A percentile compares a stretch with the other conserved stretches of the same genome.
These are phyloP conservation scores for Lathyrus sativus DNA, from an alignment of 306 rosid genomes.

Conservation along the genomic window DNA sequence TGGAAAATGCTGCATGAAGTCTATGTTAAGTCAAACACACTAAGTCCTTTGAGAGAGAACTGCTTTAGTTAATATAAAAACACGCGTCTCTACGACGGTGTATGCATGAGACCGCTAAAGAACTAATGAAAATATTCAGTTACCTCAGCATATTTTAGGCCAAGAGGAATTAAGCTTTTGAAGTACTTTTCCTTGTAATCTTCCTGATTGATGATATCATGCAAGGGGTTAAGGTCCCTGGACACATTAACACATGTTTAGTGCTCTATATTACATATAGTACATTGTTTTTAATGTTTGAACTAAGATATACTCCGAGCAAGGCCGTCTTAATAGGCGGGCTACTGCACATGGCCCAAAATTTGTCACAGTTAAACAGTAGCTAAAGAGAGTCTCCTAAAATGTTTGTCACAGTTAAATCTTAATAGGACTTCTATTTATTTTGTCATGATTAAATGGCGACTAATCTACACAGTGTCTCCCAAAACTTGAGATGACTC, in stretches of 20 bases:
- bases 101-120: slow-evolving; percentile 1
- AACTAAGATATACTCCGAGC: neutral
- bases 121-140: slow-evolving; percentile 34
- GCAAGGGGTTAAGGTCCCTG: slow-evolving; percentile 95
- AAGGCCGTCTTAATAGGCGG: no score
- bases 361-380: no score
- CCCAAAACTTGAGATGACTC: no score
- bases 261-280: slow-evolving; percentile 1
- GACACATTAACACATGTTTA: slow-evolving; percentile 35
- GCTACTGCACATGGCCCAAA: no score
- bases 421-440: no score
- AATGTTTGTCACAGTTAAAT: no score
- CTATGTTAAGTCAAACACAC: slow-evolving; percentile 58
- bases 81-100: neutral
- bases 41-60: slow-evolving; percentile 42
- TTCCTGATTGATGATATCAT: slow-evolving; percentile 60
- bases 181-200: slow-evolving; percentile 84
- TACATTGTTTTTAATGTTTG: slow-evolving; percentile 9
- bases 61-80: slow-evolving; percentile 11
- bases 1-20: slow-evolving; percentile 90
- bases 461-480: no score
- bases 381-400: no score
- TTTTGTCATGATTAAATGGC: no score
- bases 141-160: slow-evolving; percentile 79
- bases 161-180: slow-evolving; percentile 68